Conservation (phyloP, 306 rosid genomes). For the Alnus rubra region DNA sequence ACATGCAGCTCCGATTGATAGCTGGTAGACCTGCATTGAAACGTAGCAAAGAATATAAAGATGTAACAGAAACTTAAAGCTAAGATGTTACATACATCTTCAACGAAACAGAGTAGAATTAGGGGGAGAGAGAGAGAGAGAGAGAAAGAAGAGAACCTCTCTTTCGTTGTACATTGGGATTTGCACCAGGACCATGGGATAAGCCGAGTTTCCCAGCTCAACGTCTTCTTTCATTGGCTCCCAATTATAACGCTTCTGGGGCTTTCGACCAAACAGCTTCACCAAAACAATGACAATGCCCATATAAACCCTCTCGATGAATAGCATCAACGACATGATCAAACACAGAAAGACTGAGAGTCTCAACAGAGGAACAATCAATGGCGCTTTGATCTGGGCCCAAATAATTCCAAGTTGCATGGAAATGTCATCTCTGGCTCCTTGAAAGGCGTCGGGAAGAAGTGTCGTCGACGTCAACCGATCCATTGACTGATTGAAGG, state of each 20-base stretch:
- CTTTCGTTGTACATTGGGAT: conserved; percentile 92
- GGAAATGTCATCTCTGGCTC: conserved; percentile 48
- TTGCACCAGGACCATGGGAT: conserved; percentile 82
- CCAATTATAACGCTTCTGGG: conserved; percentile 77
- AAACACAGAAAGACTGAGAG: conserved; percentile 55
- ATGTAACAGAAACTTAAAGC: background rate
- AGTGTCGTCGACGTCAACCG: conserved; percentile 37
- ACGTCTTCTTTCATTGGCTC: conserved; percentile 71
- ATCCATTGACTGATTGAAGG: conserved; percentile 47
- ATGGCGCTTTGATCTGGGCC: conserved; percentile 60
- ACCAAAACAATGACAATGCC: conserved; percentile 54
- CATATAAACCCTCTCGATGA: conserved; percentile 77
- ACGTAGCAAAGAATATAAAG: background rate
- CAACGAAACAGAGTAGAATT: background rate
- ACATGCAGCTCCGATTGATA: conserved; percentile 85
- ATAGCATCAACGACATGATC: conserved; percentile 67
- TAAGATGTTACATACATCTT: background rate
- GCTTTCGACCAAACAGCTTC: conserved; percentile 59
- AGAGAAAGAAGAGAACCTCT: conserved; percentile 56
- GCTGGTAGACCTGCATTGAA: conserved; percentile 69
- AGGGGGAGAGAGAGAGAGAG: background rate
- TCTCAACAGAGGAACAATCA: conserved; percentile 64
- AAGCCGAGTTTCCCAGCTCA: conserved; percentile 68
- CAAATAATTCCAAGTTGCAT: conserved; percentile 50
- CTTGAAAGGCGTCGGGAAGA: conserved; percentile 54